phyloP scores from a whole-genome alignment of 148 eudicot species.

The Hydrangea macrophylla region DNA sequence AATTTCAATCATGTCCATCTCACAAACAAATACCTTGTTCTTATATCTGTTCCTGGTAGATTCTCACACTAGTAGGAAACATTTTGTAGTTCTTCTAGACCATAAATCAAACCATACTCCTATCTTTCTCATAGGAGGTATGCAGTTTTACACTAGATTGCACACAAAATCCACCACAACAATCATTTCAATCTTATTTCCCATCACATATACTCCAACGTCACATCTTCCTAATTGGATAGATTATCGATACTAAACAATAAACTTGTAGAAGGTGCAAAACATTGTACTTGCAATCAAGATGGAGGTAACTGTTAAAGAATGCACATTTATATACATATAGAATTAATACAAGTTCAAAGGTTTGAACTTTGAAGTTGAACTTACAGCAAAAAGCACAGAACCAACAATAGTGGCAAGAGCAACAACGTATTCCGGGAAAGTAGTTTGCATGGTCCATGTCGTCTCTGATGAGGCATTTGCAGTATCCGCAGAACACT shows the following conservation, averaged over 20 bases:
- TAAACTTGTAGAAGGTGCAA: neutral
- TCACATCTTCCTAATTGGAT: neutral
- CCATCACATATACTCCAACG: neutral
- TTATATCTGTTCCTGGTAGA: no score
- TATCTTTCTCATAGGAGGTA: neutral
- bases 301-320: no score
- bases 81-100: neutral
- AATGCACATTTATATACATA: no score
- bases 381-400: conserved; percentile 86
- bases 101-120: neutral
- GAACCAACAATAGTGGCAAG: conserved; percentile 95
- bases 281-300: neutral
- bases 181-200: neutral
- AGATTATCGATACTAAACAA: neutral
- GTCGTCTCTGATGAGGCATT: conserved; percentile 81
- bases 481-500: conserved; percentile 88
- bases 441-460: conserved; percentile 92
- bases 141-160: no score
- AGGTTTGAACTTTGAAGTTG: no score
- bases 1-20: neutral
- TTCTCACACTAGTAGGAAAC: no score
- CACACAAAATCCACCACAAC: neutral
- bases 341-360: neutral
- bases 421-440: conserved; percentile 98
- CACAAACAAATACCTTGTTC: neutral